Base-by-base conservation (phyloP, 2,329 filamentous ascomycete genomes). In the Aspergillus vadensis region DNA sequence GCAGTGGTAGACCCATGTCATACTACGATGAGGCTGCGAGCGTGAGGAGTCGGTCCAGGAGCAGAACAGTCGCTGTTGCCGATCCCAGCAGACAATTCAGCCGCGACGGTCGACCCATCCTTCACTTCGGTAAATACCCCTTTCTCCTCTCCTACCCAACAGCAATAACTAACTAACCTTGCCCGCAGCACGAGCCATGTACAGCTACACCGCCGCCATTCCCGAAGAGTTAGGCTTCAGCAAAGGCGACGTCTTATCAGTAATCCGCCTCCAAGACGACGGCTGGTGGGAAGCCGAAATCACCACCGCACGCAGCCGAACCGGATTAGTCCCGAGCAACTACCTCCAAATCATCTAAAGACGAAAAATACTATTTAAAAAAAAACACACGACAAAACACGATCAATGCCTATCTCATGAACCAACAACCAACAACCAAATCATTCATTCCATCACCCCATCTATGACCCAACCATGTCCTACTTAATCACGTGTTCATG, bases 211-310 rank as follows among this genome's bases (percentile, higher is more conserved):
- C 72, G 92, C 95, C 2, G 94, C 92, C 21, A 99, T 99, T 60
- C 92, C 94, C 0, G 95, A 98, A 74, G 96, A 99, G 77, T 81
- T 99, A 19, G 90, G 90, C 14, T 99, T 99, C 76, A 83, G 84
- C 50, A 99, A 99, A 80, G 93, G 93, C 51, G 96, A 99, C 72
- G 87, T 94, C 61, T 82, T 99, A 14, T 92, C 94, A 2, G 88
- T 99, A 14, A 81, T 97, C 50, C 85, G 93, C 62, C 87, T 96
- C 70, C 95, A 99, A 78, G 95, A 99, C 74, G 95, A 99, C 73
- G 95, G 95, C 19, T 99, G 95, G 95, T 99, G 96, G 95, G 95
- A 99, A 80, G 96, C 96, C 12, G 94, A 97, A 76, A 86, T 97
- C 43, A 91, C 93, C 49, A 81, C 81, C 8, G 74, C 78, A 43